Evolutionary conservation across 2,329 filamentous ascomycete species (phyloP).

Genomic region (Malbranchea zuffiana): DNA sequence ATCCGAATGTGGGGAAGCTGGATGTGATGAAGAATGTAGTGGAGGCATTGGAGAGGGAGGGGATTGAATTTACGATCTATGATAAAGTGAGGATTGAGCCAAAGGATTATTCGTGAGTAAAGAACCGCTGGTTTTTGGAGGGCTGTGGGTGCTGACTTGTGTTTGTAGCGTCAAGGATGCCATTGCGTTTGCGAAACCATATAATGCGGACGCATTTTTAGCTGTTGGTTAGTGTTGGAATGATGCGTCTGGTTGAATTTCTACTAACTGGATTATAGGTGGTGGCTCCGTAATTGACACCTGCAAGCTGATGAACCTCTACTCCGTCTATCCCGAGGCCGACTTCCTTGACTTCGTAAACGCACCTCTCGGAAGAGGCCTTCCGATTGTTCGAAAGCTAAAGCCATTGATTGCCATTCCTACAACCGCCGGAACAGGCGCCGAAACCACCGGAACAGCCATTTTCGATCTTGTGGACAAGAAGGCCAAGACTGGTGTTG

Average conservation of each 20-base stretch:
- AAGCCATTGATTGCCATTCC: slow-evolving; percentile 72
- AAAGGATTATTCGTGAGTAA: slow-evolving; percentile 74
- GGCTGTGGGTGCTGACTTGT: slow-evolving; percentile 1
- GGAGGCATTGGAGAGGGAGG: slow-evolving; percentile 66
- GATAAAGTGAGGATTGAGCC: slow-evolving; percentile 76
- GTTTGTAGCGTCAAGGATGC: slow-evolving; percentile 64
- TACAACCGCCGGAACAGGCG: slow-evolving; percentile 77
- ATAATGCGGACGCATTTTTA: slow-evolving; percentile 75
- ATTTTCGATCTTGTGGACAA: slow-evolving; percentile 92
- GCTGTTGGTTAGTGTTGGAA: slow-evolving; percentile 55
- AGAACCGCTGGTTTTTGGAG: background rate
- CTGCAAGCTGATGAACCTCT: slow-evolving; percentile 96
- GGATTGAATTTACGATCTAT: slow-evolving; percentile 70
- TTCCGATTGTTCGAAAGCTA: slow-evolving; percentile 59
- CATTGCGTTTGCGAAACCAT: slow-evolving; percentile 73
- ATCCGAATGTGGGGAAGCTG: slow-evolving; percentile 67
- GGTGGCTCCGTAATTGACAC: slow-evolving; percentile 96
- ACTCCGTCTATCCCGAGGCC: slow-evolving; percentile 79
- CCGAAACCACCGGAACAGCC: slow-evolving; percentile 92
- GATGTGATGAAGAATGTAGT: slow-evolving; percentile 83
- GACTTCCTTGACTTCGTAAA: slow-evolving; percentile 98
- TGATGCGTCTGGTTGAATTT: background rate
- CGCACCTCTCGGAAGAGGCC: slow-evolving; percentile 76
- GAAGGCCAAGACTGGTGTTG: slow-evolving; percentile 88
- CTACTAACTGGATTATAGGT: slow-evolving; percentile 24